Evolutionary conservation across 495 filamentous ascomycete species (phyloP).

Genomic region (Aspergillus heteromorphus): DNA sequence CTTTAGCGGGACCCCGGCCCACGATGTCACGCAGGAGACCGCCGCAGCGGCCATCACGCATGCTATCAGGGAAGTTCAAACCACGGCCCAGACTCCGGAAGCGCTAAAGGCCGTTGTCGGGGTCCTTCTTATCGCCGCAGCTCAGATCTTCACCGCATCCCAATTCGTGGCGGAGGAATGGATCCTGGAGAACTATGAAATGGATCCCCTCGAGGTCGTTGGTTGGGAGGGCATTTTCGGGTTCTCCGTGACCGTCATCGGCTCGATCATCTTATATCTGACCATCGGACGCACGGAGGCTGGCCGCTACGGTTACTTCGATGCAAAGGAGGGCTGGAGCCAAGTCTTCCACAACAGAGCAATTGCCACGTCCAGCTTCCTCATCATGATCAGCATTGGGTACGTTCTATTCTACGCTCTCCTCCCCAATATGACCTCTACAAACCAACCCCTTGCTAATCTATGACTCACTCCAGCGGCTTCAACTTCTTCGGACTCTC

Average conservation of each 20-base stretch:
- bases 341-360: constrained; percentile 65
- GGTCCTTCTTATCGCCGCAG: constrained; percentile 80
- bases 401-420: constrained; percentile 41
- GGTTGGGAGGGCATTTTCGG: constrained; percentile 97
- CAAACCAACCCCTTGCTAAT: constrained; percentile 11
- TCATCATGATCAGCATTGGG: constrained; percentile 98
- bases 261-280: constrained; percentile 75
- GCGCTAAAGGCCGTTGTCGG: constrained; percentile 72
- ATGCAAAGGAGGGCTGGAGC: constrained; percentile 75
- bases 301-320: constrained; percentile 80
- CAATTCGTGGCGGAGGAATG: constrained; percentile 96
- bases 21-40: constrained; percentile 34
- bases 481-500: constrained; percentile 98
- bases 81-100: constrained; percentile 44
- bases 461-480: constrained; percentile 49
- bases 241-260: constrained; percentile 72
- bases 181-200: constrained; percentile 81
- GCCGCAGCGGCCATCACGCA: constrained; percentile 20
- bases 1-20: constrained; percentile 56
- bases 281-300: constrained; percentile 66
- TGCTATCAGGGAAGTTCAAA: constrained; percentile 21
- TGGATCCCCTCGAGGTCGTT: constrained; percentile 86
- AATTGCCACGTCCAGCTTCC: constrained; percentile 66
- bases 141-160: constrained; percentile 92
- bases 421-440: background rate